Base-by-base conservation (phyloP, 495 filamentous ascomycete genomes). In the Collariella sp. region DNA sequence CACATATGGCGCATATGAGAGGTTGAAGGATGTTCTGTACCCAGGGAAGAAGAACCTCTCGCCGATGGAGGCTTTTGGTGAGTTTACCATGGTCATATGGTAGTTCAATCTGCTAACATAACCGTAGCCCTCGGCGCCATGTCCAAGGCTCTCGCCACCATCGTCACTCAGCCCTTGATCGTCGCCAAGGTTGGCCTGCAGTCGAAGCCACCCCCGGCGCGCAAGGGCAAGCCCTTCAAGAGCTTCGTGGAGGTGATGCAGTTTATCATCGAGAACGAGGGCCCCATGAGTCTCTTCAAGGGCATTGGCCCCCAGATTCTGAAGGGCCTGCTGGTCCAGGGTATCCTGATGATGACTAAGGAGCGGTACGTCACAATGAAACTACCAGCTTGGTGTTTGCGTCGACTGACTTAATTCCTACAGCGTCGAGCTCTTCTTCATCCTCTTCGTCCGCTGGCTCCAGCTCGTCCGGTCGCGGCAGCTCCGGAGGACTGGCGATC, bases 321-420 rank as follows among this genome's bases (percentile, higher is more conserved):
- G 43, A 99, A 99, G 70, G 93, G 94, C 16, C 72, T 99, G 41
- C 62, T 97, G 42, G 93, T 99, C 5, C 93, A 99, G 64, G 93
- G 93, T 49, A 74, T 97, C 45, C 73, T 99, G 22, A 99, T 99
- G 93, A 99, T 97, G 93, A 95, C 88, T 4, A 99, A 99, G 74
- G 94, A 99, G 71, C 81, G 89, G 89, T 94, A 79, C 56, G 81
- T 69, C 29, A 5, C 38, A 20, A 22, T 19, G 19, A n/a, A 29
- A 13, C 0, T 40, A 12, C 46, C 35, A 33, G 20, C 9, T 11
- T 5, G 22, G 22, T 29, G 31, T 34, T 46, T 6, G 29, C 39
- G 45, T 29, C 36, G n/a, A 41, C 66, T 73, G 50, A 65, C 59
- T 54, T 54, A 13, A 34, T 38, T 40, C 23, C 36, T 46, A 9